These are phyloP conservation scores for Nakazawaea populi DNA, from an alignment of 805 yeast genomes.

Conservation along the genomic window DNA sequence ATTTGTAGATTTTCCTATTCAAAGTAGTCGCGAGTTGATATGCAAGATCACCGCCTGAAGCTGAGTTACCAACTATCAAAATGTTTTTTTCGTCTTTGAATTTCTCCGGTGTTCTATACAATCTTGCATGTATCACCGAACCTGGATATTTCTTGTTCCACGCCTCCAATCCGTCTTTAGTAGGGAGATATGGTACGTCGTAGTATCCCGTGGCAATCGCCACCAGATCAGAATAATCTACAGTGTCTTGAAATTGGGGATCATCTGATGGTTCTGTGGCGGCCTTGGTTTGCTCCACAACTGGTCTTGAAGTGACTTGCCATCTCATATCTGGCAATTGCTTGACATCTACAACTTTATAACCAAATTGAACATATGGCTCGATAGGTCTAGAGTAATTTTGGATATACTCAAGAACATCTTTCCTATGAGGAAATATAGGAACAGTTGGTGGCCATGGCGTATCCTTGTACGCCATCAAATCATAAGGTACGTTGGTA, in stretches of 20 bases:
- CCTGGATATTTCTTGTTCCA: slow-evolving; percentile 40
- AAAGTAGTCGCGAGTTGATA: slow-evolving; percentile 46
- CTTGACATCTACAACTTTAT: slow-evolving; percentile 40
- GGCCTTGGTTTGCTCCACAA: slow-evolving; percentile 26
- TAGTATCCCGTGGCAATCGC: slow-evolving; percentile 59
- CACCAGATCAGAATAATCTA: slow-evolving; percentile 53
- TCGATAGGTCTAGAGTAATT: slow-evolving; percentile 40
- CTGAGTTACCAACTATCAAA: slow-evolving; percentile 68
- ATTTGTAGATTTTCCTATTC: slow-evolving; percentile 37
- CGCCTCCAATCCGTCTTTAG: slow-evolving; percentile 43
- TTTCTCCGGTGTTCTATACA: slow-evolving; percentile 41
- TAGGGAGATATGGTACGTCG: slow-evolving; percentile 56
- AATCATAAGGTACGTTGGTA: slow-evolving; percentile 57
- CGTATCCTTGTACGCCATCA: slow-evolving; percentile 60
- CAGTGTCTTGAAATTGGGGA: slow-evolving; percentile 15
- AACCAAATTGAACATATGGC: slow-evolving; percentile 33
- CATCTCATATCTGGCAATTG: slow-evolving; percentile 29
- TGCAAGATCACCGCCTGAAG: slow-evolving; percentile 70
- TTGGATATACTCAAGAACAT: slow-evolving; percentile 53
- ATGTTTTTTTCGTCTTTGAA: slow-evolving; percentile 35
- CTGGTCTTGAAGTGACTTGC: slow-evolving; percentile 33
- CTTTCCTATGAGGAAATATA: slow-evolving; percentile 49
- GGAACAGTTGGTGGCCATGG: slow-evolving; percentile 43
- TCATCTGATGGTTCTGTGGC: slow-evolving; percentile 14
- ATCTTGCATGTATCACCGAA: slow-evolving; percentile 51